Conservation (phyloP, 495 filamentous ascomycete species). For the Sabuloglossum arenarium region DNA sequence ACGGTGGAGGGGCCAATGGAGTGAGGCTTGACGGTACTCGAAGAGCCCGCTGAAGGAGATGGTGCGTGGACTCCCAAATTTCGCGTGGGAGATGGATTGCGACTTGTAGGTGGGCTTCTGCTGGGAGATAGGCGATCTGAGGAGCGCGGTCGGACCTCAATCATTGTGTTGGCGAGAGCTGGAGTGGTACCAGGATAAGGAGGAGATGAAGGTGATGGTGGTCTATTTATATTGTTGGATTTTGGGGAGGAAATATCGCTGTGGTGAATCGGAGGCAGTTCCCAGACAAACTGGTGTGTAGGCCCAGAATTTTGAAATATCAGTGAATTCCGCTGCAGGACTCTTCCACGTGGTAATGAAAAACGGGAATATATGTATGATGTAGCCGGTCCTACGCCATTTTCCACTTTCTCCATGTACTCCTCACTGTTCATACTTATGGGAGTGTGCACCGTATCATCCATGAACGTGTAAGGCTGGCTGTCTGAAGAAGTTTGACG, state of each 20-base stretch:
- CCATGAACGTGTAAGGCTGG: slow-evolving; percentile 29
- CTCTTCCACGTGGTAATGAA: slow-evolving; percentile 59
- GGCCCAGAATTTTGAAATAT: slow-evolving; percentile 35
- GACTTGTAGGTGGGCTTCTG: neutral
- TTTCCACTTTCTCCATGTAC: slow-evolving; percentile 18
- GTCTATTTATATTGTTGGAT: slow-evolving; percentile 16
- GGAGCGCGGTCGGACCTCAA: neutral
- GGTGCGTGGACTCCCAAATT: neutral
- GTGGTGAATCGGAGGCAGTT: slow-evolving; percentile 28
- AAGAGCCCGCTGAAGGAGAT: slow-evolving; percentile 3
- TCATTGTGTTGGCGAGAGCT: neutral
- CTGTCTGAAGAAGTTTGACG: slow-evolving; percentile 39
- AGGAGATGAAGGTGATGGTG: slow-evolving; percentile 33
- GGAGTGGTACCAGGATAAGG: slow-evolving; percentile 16
- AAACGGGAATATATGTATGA: slow-evolving; percentile 76
- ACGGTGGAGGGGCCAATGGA: slow-evolving; percentile 13
- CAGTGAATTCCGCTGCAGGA: slow-evolving; percentile 43
- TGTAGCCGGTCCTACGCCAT: slow-evolving; percentile 25
- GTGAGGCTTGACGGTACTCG: slow-evolving; percentile 12
- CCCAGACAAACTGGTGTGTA: slow-evolving; percentile 38
- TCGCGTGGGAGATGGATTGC: neutral
- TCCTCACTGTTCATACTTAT: slow-evolving; percentile 41
- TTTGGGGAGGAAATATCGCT: slow-evolving; percentile 20
- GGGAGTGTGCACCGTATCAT: slow-evolving; percentile 40
- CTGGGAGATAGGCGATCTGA: neutral